Base-by-base conservation (phyloP, 768 basidiomycete genomes). In the Serendipita sp. region DNA sequence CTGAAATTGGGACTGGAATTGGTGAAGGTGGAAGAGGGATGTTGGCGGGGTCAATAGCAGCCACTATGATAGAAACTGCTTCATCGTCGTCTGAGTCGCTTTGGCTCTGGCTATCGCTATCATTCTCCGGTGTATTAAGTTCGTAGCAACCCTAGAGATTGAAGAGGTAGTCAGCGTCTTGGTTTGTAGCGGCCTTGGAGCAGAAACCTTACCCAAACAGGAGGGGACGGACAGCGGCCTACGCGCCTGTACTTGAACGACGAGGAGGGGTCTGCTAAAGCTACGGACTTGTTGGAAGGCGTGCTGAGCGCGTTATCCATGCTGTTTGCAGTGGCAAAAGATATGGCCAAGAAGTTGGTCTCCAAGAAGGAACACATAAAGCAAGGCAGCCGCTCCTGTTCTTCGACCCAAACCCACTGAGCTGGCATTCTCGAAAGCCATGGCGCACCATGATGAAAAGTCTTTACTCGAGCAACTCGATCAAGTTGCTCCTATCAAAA, bases 401-500 rank as follows among this genome's bases (percentile, higher is more conserved):
- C 56, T 38, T 34, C 56, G 30, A 60, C 56, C 56, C 56, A 28
- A 60, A 60, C 30, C 32, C 56, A 34, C 56, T 60, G 56, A 60
- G 56, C 56, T 60, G 56, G 56, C 56, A 60, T n/a, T 30, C 56
- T 30, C 16, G 16, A 35, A 18, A 28, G 8, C 38, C 5, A 41
- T 46, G 65, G 56, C 65, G 23, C 46, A 18, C 41, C 64, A 8
- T n/a, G 28, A 51, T 36, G 63, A 65, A 45, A 48, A 68, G 56
- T 68, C 68, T 30, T 34, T 69, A n/a, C 68, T 69, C 18, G 68
- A 67, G 36, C 65, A 82, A 70, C 80, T 89, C 68, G 86, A 89
- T 73, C 73, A 78, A 15, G 78, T 79, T 35, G 81, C 83, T 2
- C 83, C 85, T n/a, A 76, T 91, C 44, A 80, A 83, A 41, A 76